Conservation (phyloP, 2,329 filamentous ascomycete species). For the Epichloe sylvatica region DNA sequence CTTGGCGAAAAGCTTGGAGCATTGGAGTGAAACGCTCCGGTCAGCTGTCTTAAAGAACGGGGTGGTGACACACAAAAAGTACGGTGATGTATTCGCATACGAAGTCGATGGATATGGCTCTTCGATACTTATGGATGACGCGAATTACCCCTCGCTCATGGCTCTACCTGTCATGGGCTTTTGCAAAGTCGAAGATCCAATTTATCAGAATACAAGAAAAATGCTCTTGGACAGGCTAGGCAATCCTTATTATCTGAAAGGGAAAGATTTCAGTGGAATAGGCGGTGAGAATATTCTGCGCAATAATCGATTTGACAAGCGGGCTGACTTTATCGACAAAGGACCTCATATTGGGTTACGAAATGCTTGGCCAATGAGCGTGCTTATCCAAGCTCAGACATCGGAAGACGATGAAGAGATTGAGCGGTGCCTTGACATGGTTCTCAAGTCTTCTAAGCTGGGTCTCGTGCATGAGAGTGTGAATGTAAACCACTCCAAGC, state of each 20-base stretch:
- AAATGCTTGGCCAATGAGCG: conserved; percentile 94
- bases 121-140: conserved; percentile 75
- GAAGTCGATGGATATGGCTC: conserved; percentile 82
- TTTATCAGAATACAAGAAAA: conserved; percentile 77
- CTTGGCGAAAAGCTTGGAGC: conserved; percentile 41
- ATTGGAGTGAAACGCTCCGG: conserved; percentile 48
- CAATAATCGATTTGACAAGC: conserved; percentile 1
- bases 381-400: conserved; percentile 84
- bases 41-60: conserved; percentile 76
- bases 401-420: conserved; percentile 76
- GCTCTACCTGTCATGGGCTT: conserved; percentile 71
- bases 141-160: conserved; percentile 70
- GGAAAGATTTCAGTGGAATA: conserved; percentile 69
- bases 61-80: conserved; percentile 60
- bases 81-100: conserved; percentile 69
- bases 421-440: conserved; percentile 51
- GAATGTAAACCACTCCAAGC: conserved; percentile 51
- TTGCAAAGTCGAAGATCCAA: conserved; percentile 44
- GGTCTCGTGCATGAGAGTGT: conserved; percentile 89
- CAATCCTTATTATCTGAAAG: conserved; percentile 81
- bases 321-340: conserved; percentile 9
- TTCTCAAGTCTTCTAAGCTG: conserved; percentile 60
- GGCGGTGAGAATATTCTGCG: conserved; percentile 46
- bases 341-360: conserved; percentile 63
- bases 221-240: conserved; percentile 58